These are phyloP conservation scores for Tetraselmis chui DNA, from an alignment of 139 green algal species.

Conservation along the genomic window DNA sequence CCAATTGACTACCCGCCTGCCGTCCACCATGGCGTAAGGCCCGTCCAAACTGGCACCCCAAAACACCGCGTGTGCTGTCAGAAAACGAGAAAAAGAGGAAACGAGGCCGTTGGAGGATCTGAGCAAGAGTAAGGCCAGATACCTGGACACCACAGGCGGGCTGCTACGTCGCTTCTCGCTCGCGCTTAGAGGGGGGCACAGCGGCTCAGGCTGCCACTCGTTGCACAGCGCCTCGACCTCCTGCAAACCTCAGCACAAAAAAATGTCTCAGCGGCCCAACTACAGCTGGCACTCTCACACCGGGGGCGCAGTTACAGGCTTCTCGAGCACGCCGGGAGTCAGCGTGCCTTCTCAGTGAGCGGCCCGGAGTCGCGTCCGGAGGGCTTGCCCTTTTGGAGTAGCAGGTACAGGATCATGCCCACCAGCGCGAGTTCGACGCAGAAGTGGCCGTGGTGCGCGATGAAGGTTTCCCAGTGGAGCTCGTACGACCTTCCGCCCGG, in stretches of 20 bases:
- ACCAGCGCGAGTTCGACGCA: slow-evolving; percentile 69
- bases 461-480: slow-evolving; percentile 67
- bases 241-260: slow-evolving; percentile 21
- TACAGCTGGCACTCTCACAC: not conserved
- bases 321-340: too few species aligned
- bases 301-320: slow-evolving; percentile 7
- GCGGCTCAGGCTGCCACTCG: slow-evolving; percentile 84
- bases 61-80: not conserved
- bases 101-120: slow-evolving; percentile 16
- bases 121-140: slow-evolving; percentile 9
- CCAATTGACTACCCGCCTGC: slow-evolving; percentile 67
- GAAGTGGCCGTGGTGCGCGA: slow-evolving; percentile 73
- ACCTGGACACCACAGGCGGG: slow-evolving; percentile 44
- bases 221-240: slow-evolving; percentile 76
- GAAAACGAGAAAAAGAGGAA: not conserved
- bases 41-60: slow-evolving; percentile 1
- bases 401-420: slow-evolving; percentile 64
- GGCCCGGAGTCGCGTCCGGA: slow-evolving; percentile 29
- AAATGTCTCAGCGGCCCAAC: not conserved
- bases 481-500: not conserved
- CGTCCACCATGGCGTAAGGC: slow-evolving; percentile 31
- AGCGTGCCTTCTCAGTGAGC: slow-evolving; percentile 65
- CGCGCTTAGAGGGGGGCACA: slow-evolving; percentile 32
- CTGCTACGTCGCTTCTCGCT: slow-evolving; percentile 21
- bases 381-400: slow-evolving; percentile 53